These are phyloP conservation scores for Carnegiea gigantea DNA, from an alignment of 179 eudicot genomes.

Conservation along the genomic window DNA sequence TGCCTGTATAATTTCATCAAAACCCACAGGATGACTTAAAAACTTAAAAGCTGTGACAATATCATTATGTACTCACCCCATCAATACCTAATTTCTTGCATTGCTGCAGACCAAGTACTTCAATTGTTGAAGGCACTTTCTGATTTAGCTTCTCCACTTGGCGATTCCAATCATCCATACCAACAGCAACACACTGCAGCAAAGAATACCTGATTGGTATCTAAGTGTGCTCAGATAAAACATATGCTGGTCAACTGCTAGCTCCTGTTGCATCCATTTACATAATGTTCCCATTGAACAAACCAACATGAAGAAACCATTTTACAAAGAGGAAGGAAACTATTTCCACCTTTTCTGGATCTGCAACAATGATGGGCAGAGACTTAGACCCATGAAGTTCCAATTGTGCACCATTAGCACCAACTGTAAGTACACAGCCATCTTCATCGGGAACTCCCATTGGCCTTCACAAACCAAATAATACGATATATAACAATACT, in stretches of 20 bases:
- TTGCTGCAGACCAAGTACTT: conserved; percentile 39
- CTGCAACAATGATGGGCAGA: conserved; percentile 54
- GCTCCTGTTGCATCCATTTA: background rate
- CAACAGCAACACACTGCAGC: conserved; percentile 52
- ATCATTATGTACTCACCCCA: conserved; percentile 46
- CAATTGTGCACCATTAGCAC: conserved; percentile 26
- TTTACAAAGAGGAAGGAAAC: background rate
- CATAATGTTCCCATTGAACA: background rate
- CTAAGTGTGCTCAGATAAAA: background rate
- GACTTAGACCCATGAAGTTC: conserved; percentile 49
- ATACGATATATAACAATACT: conserved; percentile 4
- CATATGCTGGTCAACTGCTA: background rate
- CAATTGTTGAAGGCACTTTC: conserved; percentile 55
- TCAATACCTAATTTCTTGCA: conserved; percentile 54
- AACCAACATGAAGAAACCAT: background rate
- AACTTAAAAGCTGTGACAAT: background rate
- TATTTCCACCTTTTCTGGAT: conserved; percentile 56
- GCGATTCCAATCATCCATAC: conserved; percentile 45
- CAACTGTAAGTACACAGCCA: conserved; percentile 42
- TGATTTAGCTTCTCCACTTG: conserved; percentile 38
- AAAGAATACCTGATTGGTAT: conserved; percentile 10
- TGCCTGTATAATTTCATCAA: background rate
- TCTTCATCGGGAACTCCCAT: conserved; percentile 40
- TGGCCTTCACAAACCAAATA: conserved; percentile 44
- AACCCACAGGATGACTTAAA: background rate